These are phyloP conservation scores for Herpetospermum pedunculosum DNA, from an alignment of 306 rosid genomes.

Conservation along the genomic window DNA sequence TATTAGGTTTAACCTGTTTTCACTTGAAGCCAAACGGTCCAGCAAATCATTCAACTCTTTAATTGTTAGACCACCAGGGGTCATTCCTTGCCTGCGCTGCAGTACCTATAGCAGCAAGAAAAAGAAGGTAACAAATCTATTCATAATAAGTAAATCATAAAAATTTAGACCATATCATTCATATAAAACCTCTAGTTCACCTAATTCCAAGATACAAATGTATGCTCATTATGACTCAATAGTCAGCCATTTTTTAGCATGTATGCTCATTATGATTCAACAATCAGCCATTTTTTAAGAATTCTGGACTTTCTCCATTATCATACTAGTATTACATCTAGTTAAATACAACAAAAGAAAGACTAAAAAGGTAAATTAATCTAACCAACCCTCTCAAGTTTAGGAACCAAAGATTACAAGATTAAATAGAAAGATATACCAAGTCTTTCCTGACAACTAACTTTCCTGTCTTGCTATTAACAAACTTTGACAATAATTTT, in stretches of 20 bases:
- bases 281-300: neutral
- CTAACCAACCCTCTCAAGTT: too few relatives aligned
- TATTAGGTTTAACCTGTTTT: conserved; percentile 43
- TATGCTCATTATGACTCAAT: too few relatives aligned
- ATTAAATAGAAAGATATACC: too few relatives aligned
- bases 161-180: neutral
- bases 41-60: conserved; percentile 69
- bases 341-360: neutral
- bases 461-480: neutral
- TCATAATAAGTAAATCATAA: neutral
- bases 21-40: conserved; percentile 63
- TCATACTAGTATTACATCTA: too few relatives aligned
- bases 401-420: too few relatives aligned
- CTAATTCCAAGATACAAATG: neutral
- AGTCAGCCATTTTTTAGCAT: too few relatives aligned
- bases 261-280: neutral
- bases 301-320: neutral
- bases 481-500: neutral
- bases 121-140: neutral
- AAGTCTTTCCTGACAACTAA: neutral
- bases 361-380: neutral
- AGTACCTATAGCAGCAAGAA: conserved; percentile 43
- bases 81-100: conserved; percentile 64
- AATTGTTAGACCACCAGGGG: conserved; percentile 70
- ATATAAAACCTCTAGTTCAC: neutral